phyloP scores from a whole-genome alignment of 805 yeast species.

The Myxozyma monticola region DNA sequence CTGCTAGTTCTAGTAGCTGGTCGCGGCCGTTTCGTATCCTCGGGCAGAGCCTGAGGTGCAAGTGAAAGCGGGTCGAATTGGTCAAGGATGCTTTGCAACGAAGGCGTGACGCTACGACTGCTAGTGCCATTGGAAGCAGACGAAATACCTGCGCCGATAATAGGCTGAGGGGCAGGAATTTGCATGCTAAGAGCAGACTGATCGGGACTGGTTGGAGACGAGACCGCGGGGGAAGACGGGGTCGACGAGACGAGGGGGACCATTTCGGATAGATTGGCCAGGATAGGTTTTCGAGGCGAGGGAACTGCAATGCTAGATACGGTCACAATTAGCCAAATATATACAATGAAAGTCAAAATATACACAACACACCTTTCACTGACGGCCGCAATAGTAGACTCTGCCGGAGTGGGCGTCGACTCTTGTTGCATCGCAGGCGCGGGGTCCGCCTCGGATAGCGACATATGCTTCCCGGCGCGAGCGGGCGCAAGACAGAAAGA shows the following conservation, averaged over 20 bases:
- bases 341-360: too few species aligned
- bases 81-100: slow-evolving; percentile 29
- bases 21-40: slow-evolving; percentile 10
- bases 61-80: slow-evolving; percentile 36
- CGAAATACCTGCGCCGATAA: slow-evolving; percentile 19
- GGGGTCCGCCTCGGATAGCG: too few species aligned
- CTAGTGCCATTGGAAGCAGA: slow-evolving; percentile 4
- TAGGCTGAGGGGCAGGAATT: slow-evolving; percentile 26
- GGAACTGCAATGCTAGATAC: too few species aligned
- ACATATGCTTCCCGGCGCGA: too few species aligned
- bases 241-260: slow-evolving; percentile 1
- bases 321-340: too few species aligned
- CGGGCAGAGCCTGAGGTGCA: slow-evolving; percentile 9
- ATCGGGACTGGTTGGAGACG: neutral
- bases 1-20: slow-evolving; percentile 5
- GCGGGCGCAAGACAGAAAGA: too few species aligned
- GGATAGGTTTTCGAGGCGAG: too few species aligned
- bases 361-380: too few species aligned
- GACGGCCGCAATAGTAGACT: too few species aligned
- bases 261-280: too few species aligned
- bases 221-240: neutral
- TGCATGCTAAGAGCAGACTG: neutral
- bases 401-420: too few species aligned
- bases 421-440: too few species aligned
- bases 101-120: slow-evolving; percentile 8